Conservation (phyloP, 768 basidiomycete species). For the Podaxis sp. region DNA sequence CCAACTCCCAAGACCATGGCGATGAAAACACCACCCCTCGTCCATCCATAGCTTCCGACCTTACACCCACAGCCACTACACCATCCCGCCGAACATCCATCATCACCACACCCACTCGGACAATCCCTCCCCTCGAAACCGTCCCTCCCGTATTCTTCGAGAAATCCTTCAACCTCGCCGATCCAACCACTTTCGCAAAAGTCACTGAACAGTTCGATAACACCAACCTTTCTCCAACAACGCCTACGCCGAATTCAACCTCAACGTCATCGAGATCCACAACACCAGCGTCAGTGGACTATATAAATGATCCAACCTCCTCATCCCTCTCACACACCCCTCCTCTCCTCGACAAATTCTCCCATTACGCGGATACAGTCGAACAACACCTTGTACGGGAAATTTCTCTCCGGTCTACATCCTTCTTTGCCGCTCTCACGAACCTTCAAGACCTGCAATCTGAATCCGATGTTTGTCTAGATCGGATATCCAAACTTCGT, state of each 20-base stretch:
- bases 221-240: background rate
- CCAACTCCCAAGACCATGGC: constrained; percentile 14
- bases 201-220: constrained; percentile 63
- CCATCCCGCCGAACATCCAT: constrained; percentile 18
- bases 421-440: constrained; percentile 94
- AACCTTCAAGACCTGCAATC: constrained; percentile 92
- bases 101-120: constrained; percentile 30
- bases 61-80: constrained; percentile 20
- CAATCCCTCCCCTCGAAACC: constrained; percentile 67
- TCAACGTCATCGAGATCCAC: constrained; percentile 5
- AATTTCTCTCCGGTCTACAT: constrained; percentile 85
- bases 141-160: constrained; percentile 86
- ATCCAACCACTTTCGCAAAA: constrained; percentile 72
- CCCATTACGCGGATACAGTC: constrained; percentile 88
- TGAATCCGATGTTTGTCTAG: constrained; percentile 82
- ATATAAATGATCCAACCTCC: constrained; percentile 48
- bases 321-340: constrained; percentile 60
- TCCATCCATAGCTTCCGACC: constrained; percentile 14
- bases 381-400: constrained; percentile 94
- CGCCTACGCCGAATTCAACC: constrained; percentile 23
- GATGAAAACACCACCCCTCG: constrained; percentile 23
- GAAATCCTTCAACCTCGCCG: constrained; percentile 73
- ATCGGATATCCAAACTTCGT: constrained; percentile 73
- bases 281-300: constrained; percentile 26
- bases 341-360: constrained; percentile 85